These are phyloP conservation scores for Tetracladium marchalianum DNA, from an alignment of 495 filamentous ascomycete species.

Conservation along the genomic window DNA sequence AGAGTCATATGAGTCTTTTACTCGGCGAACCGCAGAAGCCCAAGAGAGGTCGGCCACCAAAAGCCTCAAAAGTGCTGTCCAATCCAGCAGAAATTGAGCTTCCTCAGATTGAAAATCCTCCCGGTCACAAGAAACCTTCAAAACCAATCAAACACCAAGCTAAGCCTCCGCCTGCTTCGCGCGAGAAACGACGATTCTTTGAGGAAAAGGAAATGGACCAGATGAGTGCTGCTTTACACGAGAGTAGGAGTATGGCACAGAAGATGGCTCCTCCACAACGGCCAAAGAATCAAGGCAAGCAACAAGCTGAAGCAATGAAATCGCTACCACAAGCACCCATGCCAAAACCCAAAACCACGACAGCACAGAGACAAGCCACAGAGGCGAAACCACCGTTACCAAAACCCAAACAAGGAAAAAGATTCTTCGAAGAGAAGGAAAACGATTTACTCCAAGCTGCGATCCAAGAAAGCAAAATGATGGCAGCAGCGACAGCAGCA, in stretches of 20 bases:
- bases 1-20: no score
- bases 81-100: no score
- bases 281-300: no score
- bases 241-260: neutral
- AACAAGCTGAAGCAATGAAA: no score
- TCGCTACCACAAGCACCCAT: no score
- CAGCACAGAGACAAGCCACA: neutral
- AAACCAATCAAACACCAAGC: no score
- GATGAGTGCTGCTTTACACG: neutral
- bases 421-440: conserved; percentile 13
- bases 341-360: no score
- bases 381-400: neutral
- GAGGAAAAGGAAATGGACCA: neutral
- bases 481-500: neutral
- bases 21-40: no score
- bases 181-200: conserved; percentile 11
- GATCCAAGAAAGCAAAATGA: conserved; percentile 11
- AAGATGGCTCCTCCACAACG: neutral
- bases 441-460: conserved; percentile 16
- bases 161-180: neutral
- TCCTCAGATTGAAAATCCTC: no score
- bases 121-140: no score
- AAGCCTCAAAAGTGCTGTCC: no score
- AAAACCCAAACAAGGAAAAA: neutral
- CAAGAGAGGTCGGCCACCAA: no score